These are phyloP conservation scores for Grosmannia clavigera DNA, from an alignment of 2,329 filamentous ascomycete genomes.

Conservation along the genomic window DNA sequence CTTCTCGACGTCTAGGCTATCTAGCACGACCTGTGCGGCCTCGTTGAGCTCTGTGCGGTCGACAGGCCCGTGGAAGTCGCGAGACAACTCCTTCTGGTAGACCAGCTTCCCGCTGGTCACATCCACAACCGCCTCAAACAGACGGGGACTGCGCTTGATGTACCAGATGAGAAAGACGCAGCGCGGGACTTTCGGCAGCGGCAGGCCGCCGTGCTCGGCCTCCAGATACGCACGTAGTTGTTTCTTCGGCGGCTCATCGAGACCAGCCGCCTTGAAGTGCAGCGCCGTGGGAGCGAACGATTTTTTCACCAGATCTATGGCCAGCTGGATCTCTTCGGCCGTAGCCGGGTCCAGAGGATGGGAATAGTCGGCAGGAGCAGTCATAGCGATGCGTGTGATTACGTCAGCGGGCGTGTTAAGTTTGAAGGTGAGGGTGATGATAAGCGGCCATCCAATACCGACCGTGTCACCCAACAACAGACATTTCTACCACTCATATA, in stretches of 20 bases:
- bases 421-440: not conserved
- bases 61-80: constrained; percentile 44
- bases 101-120: constrained; percentile 36
- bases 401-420: not conserved
- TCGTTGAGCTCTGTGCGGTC: constrained; percentile 47
- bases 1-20: constrained; percentile 42
- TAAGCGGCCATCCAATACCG: no score
- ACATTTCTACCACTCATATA: not conserved
- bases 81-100: constrained; percentile 43
- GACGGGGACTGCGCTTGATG: constrained; percentile 32
- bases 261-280: not conserved
- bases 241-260: constrained; percentile 1
- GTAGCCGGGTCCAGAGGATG: constrained; percentile 44
- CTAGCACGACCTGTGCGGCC: constrained; percentile 41
- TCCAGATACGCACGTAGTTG: not conserved
- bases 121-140: constrained; percentile 44
- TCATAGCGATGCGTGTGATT: not conserved
- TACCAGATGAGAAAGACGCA: constrained; percentile 1
- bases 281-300: constrained; percentile 41
- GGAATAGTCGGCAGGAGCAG: not conserved
- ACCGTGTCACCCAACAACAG: no score
- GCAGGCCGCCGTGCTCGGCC: not conserved
- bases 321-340: constrained; percentile 41
- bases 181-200: not conserved
- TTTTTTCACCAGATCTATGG: constrained; percentile 33